These are phyloP conservation scores for Digitaria exilis DNA, from an alignment of 202 grass and related monocot species.

Conservation along the genomic window DNA sequence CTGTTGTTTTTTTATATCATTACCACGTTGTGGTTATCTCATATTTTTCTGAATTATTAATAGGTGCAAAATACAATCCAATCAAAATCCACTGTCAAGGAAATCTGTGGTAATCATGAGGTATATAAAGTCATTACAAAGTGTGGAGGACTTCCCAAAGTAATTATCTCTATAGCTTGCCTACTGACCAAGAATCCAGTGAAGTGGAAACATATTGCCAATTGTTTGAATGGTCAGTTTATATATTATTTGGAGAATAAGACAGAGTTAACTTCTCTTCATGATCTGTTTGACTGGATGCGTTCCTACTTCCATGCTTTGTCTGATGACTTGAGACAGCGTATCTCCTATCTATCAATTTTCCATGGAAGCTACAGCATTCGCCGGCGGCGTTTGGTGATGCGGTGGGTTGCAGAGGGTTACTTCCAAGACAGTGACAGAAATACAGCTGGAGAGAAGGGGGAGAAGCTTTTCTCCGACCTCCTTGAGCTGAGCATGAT, in stretches of 20 bases:
- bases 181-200: neutral
- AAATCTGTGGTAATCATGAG: neutral
- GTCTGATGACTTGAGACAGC: neutral
- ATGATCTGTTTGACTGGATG: neutral
- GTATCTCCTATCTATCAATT: neutral
- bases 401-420: conserved; percentile 12
- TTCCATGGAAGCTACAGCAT: neutral
- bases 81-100: neutral
- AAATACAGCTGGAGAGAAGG: neutral
- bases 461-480: neutral
- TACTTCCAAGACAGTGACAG: neutral
- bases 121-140: neutral
- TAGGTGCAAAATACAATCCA: neutral
- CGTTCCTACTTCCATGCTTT: neutral
- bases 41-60: neutral
- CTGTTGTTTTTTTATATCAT: no score
- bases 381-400: neutral
- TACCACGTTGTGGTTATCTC: neutral
- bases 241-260: neutral
- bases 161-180: neutral
- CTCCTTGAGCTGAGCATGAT: neutral
- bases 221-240: neutral
- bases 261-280: neutral
- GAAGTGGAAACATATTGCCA: neutral
- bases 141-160: conserved; percentile 3